phyloP scores from a whole-genome alignment of 2,329 filamentous ascomycete genomes.

The Alternaria panax region DNA sequence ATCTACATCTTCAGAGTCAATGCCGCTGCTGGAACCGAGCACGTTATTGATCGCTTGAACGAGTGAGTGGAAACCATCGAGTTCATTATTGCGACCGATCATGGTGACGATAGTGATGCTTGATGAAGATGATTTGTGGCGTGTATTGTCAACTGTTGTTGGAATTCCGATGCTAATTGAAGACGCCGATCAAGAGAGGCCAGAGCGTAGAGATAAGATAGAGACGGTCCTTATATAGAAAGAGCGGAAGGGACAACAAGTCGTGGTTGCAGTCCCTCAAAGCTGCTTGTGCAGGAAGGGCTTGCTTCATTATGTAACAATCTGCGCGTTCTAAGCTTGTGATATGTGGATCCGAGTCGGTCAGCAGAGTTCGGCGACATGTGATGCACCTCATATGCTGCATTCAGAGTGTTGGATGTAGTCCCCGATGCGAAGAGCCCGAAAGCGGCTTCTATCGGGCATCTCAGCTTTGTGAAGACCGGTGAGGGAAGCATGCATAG shows the following conservation, averaged over 20 bases:
- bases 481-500: constrained; percentile 12
- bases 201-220: constrained; percentile 8
- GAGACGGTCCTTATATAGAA: constrained; percentile 17
- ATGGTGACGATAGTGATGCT: constrained; percentile 20
- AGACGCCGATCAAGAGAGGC: not conserved
- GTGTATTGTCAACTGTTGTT: not conserved
- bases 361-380: constrained; percentile 25
- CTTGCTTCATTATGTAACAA: constrained; percentile 41
- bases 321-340: constrained; percentile 23
- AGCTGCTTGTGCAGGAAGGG: constrained; percentile 13
- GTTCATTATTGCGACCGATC: constrained; percentile 29
- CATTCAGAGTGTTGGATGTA: constrained; percentile 4
- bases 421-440: constrained; percentile 12
- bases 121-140: not conserved
- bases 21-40: constrained; percentile 80
- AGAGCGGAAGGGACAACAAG: constrained; percentile 16
- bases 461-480: constrained; percentile 22
- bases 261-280: constrained; percentile 2
- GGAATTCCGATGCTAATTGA: not conserved
- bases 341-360: constrained; percentile 23
- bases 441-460: constrained; percentile 36
- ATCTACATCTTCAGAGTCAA: constrained; percentile 83
- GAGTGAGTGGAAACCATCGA: constrained; percentile 68
- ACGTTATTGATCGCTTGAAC: constrained; percentile 75
- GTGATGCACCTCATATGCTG: constrained; percentile 12